These are phyloP conservation scores for Solanum aculeatissimum DNA, from an alignment of 305 asterid species.

Conservation along the genomic window DNA sequence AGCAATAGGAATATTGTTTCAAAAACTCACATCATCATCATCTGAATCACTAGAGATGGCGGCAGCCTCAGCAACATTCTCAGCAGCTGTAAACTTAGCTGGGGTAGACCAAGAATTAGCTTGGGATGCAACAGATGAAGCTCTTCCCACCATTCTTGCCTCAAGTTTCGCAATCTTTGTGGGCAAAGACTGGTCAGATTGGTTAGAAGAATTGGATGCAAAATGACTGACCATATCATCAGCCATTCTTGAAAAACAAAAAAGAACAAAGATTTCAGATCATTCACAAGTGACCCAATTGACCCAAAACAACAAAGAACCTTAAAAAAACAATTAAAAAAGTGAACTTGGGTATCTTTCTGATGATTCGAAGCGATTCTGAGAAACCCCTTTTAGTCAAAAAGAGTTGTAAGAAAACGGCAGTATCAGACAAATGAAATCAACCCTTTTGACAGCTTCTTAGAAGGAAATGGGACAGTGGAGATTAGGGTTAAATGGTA, in stretches of 20 bases:
- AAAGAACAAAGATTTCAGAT: neutral
- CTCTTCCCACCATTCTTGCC: conserved; percentile 84
- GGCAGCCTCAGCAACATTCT: conserved; percentile 33
- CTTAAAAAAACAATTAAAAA: neutral
- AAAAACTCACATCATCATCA: conserved; percentile 74
- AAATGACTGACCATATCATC: conserved; percentile 72
- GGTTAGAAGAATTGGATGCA: conserved; percentile 90
- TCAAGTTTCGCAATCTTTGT: conserved; percentile 80
- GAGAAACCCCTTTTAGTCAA: neutral
- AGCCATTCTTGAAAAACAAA: conserved; percentile 19
- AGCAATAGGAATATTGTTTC: neutral
- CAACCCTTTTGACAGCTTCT: neutral
- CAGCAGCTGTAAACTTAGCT: conserved; percentile 29
- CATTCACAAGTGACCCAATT: neutral
- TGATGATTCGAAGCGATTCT: neutral
- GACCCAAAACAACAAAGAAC: neutral
- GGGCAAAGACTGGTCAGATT: conserved; percentile 67
- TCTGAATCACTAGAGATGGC: conserved; percentile 67
- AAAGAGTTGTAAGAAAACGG: neutral
- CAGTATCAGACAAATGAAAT: neutral
- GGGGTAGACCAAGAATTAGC: conserved; percentile 38
- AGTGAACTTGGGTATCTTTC: neutral
- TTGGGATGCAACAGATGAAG: conserved; percentile 34
- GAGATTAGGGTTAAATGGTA: neutral
- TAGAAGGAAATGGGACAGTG: neutral